Evolutionary conservation across 306 rosid species (phyloP), one percentile per base, ranked within the genome.

Genomic region (Gleditsia sinensis): DNA sequence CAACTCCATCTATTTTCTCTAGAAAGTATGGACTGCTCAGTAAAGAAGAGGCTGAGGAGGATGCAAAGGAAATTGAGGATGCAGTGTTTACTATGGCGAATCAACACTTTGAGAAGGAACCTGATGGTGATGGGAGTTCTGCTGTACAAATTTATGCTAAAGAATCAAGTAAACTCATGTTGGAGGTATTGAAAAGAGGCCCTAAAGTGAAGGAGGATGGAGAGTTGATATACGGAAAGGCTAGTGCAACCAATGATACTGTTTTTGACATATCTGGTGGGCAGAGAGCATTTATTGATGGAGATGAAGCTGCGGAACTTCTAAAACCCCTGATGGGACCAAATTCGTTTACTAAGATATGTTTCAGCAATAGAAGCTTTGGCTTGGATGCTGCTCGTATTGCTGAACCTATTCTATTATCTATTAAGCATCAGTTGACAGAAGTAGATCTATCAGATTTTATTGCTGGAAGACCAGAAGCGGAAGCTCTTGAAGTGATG

Each of bases 71-170:
- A 54, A 86, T 92, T 53, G 98, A 90, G 85, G 77, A 80, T 28
- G 19, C 53, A 7, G 94, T 96, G 58, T 92, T 88, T 84, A 76
- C 80, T 23, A 77, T 82, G 58, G 98, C 96, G 25, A 74, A 80
- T 71, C 92, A 88, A 42, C 88, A 84, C 70, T 92, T 92, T 77
- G 91, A 83, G 82, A 90, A 88, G 81, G 96, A 92, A 79, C 83
- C 92, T 48, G 86, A 90, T 75, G 90, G 89, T 58, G 98, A 92
- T 72, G 98, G 96, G 71, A 89, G 91, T 77, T 88, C 91, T 71
- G 91, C 96, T 6, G 96, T 92, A 78, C 92, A 90, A 80, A 80
- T 92, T 79, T 92, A 92, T 77, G 96, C 98, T 55, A 90, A 88
- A 83, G 96, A 92, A 36, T 92, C 98, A 6, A 92, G 98, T 78